Evolutionary conservation across 371 early-diverging fungal genomes (phyloP).

Genomic region (Mucor velutinosus): DNA sequence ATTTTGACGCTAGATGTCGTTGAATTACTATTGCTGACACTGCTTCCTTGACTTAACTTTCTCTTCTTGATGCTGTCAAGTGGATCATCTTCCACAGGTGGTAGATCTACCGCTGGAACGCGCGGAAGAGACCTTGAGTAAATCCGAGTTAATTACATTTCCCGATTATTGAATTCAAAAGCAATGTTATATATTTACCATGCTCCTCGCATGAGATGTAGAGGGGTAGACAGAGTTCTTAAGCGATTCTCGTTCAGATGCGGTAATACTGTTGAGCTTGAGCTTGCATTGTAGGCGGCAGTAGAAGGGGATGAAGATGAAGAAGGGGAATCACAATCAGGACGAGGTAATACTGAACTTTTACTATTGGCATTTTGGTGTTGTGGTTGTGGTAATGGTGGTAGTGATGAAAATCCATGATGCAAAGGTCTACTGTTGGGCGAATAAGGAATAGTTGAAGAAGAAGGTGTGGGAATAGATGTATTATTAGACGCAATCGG

Average conservation of each 20-base stretch:
- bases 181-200: conserved; percentile 14
- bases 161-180: background rate
- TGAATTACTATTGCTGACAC: background rate
- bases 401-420: background rate
- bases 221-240: conserved; percentile 2
- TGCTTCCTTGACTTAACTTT: background rate
- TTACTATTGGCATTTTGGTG: background rate
- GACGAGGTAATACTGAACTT: background rate
- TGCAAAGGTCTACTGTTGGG: background rate
- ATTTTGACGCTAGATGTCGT: background rate
- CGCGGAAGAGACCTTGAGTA: conserved; percentile 18
- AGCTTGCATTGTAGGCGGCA: background rate
- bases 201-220: conserved; percentile 2
- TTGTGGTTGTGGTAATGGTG: background rate
- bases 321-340: conserved; percentile 1
- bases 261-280: conserved; percentile 1
- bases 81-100: conserved; percentile 4
- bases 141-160: background rate
- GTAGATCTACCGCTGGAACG: conserved; percentile 5
- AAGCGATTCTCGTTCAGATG: conserved; percentile 17
- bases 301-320: background rate
- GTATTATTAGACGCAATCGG: conserved; percentile 4
- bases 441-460: conserved; percentile 12
- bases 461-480: conserved; percentile 4
- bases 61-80: background rate